Evolutionary conservation across 768 basidiomycete species (phyloP), one percentile per base, ranked within the genome.

Genomic region (Boletus tylopilopsis): DNA sequence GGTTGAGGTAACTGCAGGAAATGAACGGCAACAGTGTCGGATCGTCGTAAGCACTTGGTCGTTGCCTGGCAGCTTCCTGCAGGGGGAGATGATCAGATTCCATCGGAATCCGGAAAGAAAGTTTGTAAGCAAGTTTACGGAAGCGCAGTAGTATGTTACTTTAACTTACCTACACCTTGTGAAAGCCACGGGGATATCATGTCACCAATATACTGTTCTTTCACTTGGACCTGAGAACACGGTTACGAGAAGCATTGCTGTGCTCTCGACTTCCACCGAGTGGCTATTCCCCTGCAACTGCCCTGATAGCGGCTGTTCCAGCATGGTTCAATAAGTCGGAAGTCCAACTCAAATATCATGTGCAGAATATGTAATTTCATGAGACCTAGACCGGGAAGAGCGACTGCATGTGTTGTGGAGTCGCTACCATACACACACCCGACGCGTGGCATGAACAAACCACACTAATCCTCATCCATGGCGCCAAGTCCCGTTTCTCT

Each of bases 401-500:
- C 24, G 27, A 30, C 8, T 3, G 12, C 37, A n/a, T 39, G 42
- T 47, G 25, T 22, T 39, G 53, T 47, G 45, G 42, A 42, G 48
- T 38, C n/a, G 13, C 32, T 32, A 21, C 40, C 37, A 39, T 41
- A 38, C 53, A 39, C 47, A 45, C 38, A 19, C 21, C n/a, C 6
- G 33, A 39, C 38, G 45, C 42, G 42, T 47, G 36, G 54, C 33
- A 48, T 23, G 32, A 29, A 43, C 38, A 27, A 30, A 36, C 45
- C 32, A 36, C 18, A 35, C 51, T 61, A 75, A 39, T 76, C 70
- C 50, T 75, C 71, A 40, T 76, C 76, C 71, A 74, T 73, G 23
- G 59, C 58, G n/a, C 57, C 56, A 53, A 73, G 67, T 2, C 73
- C 72, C 63, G 67, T 69, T 45, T 66, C 67, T 63, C 70, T 70